Evolutionary conservation across 2,329 filamentous ascomycete genomes (phyloP), one percentile per base, ranked within the genome.

Genomic region (Ophiostoma angusticollis): DNA sequence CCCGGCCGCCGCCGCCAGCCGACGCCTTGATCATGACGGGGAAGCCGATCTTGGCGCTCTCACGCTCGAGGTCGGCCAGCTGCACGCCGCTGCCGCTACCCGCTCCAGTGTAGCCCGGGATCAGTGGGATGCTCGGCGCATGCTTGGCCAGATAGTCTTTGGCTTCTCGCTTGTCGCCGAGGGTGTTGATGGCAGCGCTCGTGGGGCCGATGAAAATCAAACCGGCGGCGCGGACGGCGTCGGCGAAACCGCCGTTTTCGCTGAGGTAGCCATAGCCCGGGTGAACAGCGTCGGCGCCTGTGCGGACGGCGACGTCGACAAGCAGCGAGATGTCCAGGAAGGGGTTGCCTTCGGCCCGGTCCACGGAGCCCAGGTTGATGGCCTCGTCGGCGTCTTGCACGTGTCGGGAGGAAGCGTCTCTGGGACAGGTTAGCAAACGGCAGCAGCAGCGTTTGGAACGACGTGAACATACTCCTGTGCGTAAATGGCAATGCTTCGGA

Each of bases 21-120:
- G 89, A 96, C 16, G 91, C 91, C 70, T 98, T 98, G 60, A 98
- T 84, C 91, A 98, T 98, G 68, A 98, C 82, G 13, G 91, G 91
- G 67, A 96, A 96, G 50, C 91, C 91, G 59, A 98, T 96, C 54
- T 84, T 72, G 58, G 74, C 77, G 44, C 91, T 89, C 56, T 81
- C 86, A 6, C 5, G 12, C 55, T 74, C 65, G 39, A 96, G 72
- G 64, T 87, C 91, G 63, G 96, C 85, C 62, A 93, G 68, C 61
- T 84, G 85, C 18, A 82, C 85, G 47, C 84, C 74, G 18, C 96
- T 84, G 43, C 91, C 91, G 23, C 84, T 84, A 61, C 91, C 91
- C 38, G 89, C 96, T 91, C 91, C 96, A 16, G 91, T 91, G 56
- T 96, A 96, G 58, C 91, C 96, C 29, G 91, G 89, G 33, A 98